These are phyloP conservation scores for Populus tomentosa DNA, from an alignment of 441 rosid species.

Conservation along the genomic window DNA sequence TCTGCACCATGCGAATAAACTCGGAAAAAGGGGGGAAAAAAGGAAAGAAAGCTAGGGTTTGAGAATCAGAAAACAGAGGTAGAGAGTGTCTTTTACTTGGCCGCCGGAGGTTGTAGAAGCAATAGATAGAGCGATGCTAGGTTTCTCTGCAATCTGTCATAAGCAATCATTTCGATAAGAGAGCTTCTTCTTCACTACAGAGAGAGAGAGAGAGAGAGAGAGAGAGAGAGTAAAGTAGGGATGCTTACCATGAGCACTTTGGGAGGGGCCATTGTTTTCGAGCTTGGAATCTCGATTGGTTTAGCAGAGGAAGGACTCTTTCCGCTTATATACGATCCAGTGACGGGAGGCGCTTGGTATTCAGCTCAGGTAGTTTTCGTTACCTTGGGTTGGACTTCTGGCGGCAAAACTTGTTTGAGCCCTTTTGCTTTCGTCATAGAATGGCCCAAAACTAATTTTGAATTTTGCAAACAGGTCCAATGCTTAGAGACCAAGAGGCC, in stretches of 20 bases:
- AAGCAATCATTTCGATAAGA: neutral
- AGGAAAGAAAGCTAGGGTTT: neutral
- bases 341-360: neutral
- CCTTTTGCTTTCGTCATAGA: neutral
- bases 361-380: neutral
- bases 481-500: neutral
- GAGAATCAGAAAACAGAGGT: neutral
- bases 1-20: slow-evolving; percentile 33
- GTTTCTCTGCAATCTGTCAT: slow-evolving; percentile 92
- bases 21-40: neutral
- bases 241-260: slow-evolving; percentile 57
- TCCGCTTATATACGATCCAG: neutral
- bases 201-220: neutral
- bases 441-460: neutral
- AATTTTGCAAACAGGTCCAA: neutral
- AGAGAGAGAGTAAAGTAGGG: neutral
- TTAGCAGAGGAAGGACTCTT: neutral
- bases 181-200: neutral
- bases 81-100: slow-evolving; percentile 33
- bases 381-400: neutral
- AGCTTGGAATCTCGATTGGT: neutral
- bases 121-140: slow-evolving; percentile 82
- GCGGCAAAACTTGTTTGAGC: neutral
- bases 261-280: slow-evolving; percentile 38
- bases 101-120: slow-evolving; percentile 78